Percentiles rank a stretch among this genome's conserved stretches.
phyloP scores from a whole-genome alignment of 768 basidiomycete genomes.

The Rhodocollybia butyracea region DNA sequence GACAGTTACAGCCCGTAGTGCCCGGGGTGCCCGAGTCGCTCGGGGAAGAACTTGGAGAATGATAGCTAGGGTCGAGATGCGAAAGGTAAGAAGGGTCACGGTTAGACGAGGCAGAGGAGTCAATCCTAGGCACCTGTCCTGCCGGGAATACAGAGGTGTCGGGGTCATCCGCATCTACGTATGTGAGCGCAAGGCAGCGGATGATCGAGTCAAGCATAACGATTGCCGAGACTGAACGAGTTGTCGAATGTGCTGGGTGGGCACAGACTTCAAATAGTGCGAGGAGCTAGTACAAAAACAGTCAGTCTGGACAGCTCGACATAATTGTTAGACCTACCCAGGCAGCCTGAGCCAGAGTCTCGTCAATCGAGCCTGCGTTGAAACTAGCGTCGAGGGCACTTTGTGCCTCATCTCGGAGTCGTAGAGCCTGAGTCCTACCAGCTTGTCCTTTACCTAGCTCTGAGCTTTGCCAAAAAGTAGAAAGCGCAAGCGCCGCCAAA shows the following conservation, averaged over 20 bases:
- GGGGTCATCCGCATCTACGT: constrained; percentile 57
- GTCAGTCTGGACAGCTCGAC: background rate
- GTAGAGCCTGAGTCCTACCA: constrained; percentile 56
- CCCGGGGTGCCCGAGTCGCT: too few species aligned
- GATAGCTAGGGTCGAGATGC: constrained; percentile 6
- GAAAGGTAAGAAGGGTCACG: background rate
- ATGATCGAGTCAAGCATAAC: constrained; percentile 67
- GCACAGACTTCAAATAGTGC: constrained; percentile 71
- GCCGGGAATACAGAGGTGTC: constrained; percentile 45
- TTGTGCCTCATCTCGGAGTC: constrained; percentile 66
- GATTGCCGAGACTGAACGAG: constrained; percentile 55
- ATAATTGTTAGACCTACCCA: constrained; percentile 50
- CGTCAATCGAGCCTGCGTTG: constrained; percentile 69
- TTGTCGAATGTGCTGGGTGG: constrained; percentile 56
- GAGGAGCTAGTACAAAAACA: constrained; percentile 43
- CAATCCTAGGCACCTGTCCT: constrained; percentile 47
- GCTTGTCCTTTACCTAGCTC: constrained; percentile 48
- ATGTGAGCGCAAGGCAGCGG: constrained; percentile 53
- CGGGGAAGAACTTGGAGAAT: constrained; percentile 9
- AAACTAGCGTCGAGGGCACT: constrained; percentile 68
- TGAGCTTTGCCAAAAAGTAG: constrained; percentile 70
- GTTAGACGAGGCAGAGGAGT: constrained; percentile 5
- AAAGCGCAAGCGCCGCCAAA: constrained; percentile 57
- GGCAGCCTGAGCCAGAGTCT: constrained; percentile 70
- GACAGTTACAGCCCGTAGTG: constrained; percentile 42